A percentile compares a stretch with the other conserved stretches of the same genome.
phyloP scores from a whole-genome alignment of 2,329 filamentous ascomycete genomes.

The Pseudocercospora fuligena region DNA sequence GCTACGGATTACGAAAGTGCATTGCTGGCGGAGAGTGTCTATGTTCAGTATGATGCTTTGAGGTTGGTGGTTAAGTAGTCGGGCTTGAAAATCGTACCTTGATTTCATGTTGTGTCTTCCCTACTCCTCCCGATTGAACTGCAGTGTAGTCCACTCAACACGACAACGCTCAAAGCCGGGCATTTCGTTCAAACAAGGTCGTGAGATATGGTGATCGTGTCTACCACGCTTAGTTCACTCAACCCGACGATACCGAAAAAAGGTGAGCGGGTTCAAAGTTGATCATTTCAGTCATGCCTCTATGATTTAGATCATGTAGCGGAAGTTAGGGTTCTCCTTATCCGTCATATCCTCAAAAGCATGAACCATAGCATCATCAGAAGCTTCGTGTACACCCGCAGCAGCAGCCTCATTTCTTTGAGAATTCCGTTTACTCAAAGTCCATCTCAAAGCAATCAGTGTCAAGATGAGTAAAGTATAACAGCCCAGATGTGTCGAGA shows the following conservation, averaged over 20 bases:
- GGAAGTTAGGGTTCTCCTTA: conserved; percentile 35
- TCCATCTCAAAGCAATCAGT: conserved; percentile 50
- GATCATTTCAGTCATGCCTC: too few relatives aligned
- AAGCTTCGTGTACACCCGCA: conserved; percentile 30
- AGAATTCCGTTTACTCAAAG: conserved; percentile 49
- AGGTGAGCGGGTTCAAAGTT: too few relatives aligned
- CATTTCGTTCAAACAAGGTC: too few relatives aligned
- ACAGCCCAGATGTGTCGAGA: conserved; percentile 71
- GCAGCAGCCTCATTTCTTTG: conserved; percentile 43
- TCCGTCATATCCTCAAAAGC: conserved; percentile 42
- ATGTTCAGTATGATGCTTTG: conserved; percentile 70
- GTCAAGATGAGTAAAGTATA: conserved; percentile 58
- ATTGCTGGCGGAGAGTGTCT: conserved; percentile 59
- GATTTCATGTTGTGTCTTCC: not conserved
- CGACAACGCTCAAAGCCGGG: too few relatives aligned
- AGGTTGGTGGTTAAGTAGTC: conserved; percentile 59
- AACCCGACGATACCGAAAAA: too few relatives aligned
- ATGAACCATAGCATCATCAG: conserved; percentile 37
- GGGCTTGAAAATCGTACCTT: not conserved
- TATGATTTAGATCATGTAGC: conserved; percentile 19
- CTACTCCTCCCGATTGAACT: too few relatives aligned
- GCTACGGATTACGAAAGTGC: conserved; percentile 65
- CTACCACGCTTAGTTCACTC: too few relatives aligned
- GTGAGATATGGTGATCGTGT: too few relatives aligned
- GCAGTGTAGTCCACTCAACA: too few relatives aligned